Evolutionary conservation across 176 grass and related monocot species (phyloP).

Genomic region (Triticum turgidum): DNA sequence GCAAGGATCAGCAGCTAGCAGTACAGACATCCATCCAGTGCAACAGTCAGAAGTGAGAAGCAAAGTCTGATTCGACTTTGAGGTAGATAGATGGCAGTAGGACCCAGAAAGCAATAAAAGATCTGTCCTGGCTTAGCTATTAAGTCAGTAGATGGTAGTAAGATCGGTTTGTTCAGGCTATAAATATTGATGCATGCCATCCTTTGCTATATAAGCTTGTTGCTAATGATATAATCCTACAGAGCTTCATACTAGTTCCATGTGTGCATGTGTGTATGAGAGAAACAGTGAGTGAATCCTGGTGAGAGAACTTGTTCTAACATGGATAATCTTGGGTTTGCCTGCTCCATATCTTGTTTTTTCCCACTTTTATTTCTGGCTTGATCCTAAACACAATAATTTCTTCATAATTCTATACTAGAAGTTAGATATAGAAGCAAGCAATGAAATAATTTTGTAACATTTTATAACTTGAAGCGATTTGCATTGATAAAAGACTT

Average conservation of each 20-base stretch:
- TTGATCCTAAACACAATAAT: not conserved
- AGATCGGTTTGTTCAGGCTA: not conserved
- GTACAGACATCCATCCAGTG: not conserved
- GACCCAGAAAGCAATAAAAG: not conserved
- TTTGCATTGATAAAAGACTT: not conserved
- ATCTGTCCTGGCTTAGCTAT: not conserved
- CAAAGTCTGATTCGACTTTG: not conserved
- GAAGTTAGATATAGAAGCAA: constrained; percentile 5
- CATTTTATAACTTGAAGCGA: not conserved
- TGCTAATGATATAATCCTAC: not conserved
- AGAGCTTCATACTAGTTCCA: not conserved
- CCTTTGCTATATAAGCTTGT: not conserved
- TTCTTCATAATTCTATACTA: not conserved
- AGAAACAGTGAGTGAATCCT: not conserved
- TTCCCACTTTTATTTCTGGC: not conserved
- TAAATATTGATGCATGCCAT: not conserved
- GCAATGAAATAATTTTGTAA: not conserved
- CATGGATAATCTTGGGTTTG: not conserved
- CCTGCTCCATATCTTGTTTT: not conserved
- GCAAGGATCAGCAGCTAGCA: too few species aligned
- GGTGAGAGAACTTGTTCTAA: not conserved
- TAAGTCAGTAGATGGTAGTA: not conserved
- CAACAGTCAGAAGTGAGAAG: not conserved
- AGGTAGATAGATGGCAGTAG: not conserved
- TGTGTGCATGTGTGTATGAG: not conserved